Evolutionary conservation across 768 basidiomycete species (phyloP), one percentile per base, ranked within the genome.

Genomic region (Pleurotus pulmonarius): DNA sequence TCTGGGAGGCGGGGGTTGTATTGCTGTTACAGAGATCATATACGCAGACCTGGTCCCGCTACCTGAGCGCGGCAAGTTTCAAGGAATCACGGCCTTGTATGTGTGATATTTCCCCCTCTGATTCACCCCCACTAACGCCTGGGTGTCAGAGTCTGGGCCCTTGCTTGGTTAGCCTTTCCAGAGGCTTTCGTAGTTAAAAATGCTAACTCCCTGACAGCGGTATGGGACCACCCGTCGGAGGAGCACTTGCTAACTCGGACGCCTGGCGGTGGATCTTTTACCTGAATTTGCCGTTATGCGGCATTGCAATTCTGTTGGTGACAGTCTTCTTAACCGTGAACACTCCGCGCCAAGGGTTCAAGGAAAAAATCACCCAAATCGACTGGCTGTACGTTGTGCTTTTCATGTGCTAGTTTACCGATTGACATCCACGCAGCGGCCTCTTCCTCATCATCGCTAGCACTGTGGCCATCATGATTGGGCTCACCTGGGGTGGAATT

Each of bases 371-470:
- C 0, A 48, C 49, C n/a, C 62, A 63, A 5, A 68, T 81, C 51
- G 78, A 80, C 54, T 80, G 75, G 74, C 65, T 73, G 76, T 79
- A 59, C n/a, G n/a, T n/a, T n/a, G n/a, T n/a, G n/a, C n/a, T n/a
- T n/a, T n/a, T n/a, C n/a, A n/a, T n/a, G n/a, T n/a, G n/a, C n/a
- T n/a, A n/a, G n/a, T n/a, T n/a, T n/a, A n/a, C n/a, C n/a, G n/a
- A n/a, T n/a, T n/a, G n/a, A n/a, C n/a, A n/a, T n/a, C n/a, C n/a
- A n/a, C n/a, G n/a, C n/a, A n/a, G n/a, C n/a, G n/a, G n/a, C 22
- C 80, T 78, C 54, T 39, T 71, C 1, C 55, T 80, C 6, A 61
- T 81, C 13, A 70, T 79, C 24, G 61, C 67, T 0, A 66, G 70
- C 5, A 70, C 77, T 1, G 64, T 65, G 5, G 58, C 69, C 4